Evolutionary conservation across 2,329 filamentous ascomycete species (phyloP), one percentile per base, ranked within the genome.

Genomic region (Colletotrichum agaves): DNA sequence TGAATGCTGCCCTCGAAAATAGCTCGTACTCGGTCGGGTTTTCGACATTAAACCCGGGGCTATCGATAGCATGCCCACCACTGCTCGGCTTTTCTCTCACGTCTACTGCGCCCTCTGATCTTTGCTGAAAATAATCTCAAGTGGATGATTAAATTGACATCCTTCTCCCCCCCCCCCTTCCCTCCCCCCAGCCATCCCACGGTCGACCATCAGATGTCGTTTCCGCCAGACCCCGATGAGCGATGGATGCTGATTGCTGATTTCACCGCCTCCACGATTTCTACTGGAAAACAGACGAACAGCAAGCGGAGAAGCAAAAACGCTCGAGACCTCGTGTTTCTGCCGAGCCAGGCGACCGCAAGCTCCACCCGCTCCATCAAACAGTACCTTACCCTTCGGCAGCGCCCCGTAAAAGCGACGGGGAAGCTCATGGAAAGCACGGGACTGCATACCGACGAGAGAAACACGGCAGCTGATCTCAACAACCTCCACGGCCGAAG

Each of bases 291-390:
- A 50, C 41, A 37, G 17, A 27, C 21, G 10, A 46, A 47, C 52
- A 58, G 52, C 39, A 64, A 67, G 64, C 64, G 64, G 61, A 50
- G 53, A 41, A 43, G 27, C 31, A 39, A 58, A n/a, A 15, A n/a
- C 17, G 35, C 27, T 33, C 33, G 35, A 64, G 61, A 64, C 61
- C 64, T 67, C 64, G 64, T 67, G 64, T 67, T 61, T 63, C 52
- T 67, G 64, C 46, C 59, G 63, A 67, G 63, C 44, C 37, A 41
- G n/a, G n/a, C n/a, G n/a, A 37, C 44, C 61, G 61, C 46, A 31
- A 33, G 53, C 46, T 60, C 64, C 64, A 67, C 61, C 31, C 39
- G 4, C 35, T 27, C 41, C 61, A 55, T 46, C 41, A 49, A 61
- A 17, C 21, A 31, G 56, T 55, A 52, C 37, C 35, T 46, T 55